Evolutionary conservation across 352 stramenopile species (phyloP).

Genomic region (Phytophthora pisi): DNA sequence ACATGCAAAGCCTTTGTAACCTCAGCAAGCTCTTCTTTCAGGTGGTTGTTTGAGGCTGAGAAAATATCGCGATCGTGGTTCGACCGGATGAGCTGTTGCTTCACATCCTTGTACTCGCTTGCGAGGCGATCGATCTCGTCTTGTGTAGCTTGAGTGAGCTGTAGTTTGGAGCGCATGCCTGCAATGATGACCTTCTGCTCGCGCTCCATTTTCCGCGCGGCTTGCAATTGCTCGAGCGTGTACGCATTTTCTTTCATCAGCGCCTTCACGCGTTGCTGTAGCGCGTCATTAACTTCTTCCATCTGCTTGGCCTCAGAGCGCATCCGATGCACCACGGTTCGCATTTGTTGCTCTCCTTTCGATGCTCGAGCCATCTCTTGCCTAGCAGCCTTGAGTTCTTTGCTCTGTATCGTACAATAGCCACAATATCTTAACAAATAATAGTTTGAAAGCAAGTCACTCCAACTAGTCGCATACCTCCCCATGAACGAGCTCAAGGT

Average conservation of each 20-base stretch:
- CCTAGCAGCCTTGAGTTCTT: slow-evolving; percentile 66
- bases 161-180: slow-evolving; percentile 70
- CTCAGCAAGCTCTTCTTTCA: slow-evolving; percentile 75
- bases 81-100: slow-evolving; percentile 67
- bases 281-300: slow-evolving; percentile 72
- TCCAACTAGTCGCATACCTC: slow-evolving; percentile 45
- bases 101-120: slow-evolving; percentile 67
- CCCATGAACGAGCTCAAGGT: slow-evolving; percentile 80
- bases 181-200: slow-evolving; percentile 74
- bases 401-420: slow-evolving; percentile 43
- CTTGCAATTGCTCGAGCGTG: slow-evolving; percentile 77
- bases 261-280: slow-evolving; percentile 81
- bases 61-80: slow-evolving; percentile 82
- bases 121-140: slow-evolving; percentile 68
- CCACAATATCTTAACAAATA: not conserved
- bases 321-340: slow-evolving; percentile 63
- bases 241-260: slow-evolving; percentile 81
- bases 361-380: slow-evolving; percentile 66
- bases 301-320: slow-evolving; percentile 72
- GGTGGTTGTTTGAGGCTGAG: slow-evolving; percentile 74
- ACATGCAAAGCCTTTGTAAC: slow-evolving; percentile 71
- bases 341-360: slow-evolving; percentile 82
- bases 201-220: slow-evolving; percentile 68
- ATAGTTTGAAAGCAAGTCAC: not conserved
- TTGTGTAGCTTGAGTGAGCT: slow-evolving; percentile 65